phyloP scores from a whole-genome alignment of 2,329 filamentous ascomycete species.

The Sordariomycetes sp. region DNA sequence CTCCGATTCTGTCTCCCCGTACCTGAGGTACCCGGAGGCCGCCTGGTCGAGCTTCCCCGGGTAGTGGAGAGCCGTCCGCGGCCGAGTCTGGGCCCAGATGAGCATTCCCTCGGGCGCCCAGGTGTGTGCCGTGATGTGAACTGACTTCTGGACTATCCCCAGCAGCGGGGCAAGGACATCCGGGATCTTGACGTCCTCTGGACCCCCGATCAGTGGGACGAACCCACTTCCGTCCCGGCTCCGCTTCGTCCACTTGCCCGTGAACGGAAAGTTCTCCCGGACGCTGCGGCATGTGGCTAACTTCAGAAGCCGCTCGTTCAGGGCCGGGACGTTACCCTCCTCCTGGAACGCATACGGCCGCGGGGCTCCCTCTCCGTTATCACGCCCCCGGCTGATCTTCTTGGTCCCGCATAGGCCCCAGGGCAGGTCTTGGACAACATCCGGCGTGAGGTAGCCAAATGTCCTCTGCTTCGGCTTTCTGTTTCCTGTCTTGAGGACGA shows the following conservation, averaged over 20 bases:
- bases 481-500: no score
- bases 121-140: not conserved
- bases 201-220: not conserved
- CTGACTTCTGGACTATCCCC: not conserved
- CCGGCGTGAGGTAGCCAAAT: no score
- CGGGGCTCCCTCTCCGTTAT: no score
- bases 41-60: not conserved
- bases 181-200: not conserved
- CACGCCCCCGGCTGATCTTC: no score
- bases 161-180: not conserved
- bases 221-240: not conserved
- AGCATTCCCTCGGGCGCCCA: not conserved
- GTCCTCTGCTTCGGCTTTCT: no score
- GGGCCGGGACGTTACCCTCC: not conserved
- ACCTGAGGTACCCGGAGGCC: not conserved
- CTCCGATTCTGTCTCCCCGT: not conserved
- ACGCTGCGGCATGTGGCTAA: not conserved
- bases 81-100: not conserved
- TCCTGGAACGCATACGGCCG: not conserved
- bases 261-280: not conserved
- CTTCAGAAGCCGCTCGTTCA: not conserved
- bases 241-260: not conserved
- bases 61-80: not conserved
- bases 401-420: no score
- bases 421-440: no score